Evolutionary conservation across 768 basidiomycete genomes (phyloP).

Genomic region (Russula sp.): DNA sequence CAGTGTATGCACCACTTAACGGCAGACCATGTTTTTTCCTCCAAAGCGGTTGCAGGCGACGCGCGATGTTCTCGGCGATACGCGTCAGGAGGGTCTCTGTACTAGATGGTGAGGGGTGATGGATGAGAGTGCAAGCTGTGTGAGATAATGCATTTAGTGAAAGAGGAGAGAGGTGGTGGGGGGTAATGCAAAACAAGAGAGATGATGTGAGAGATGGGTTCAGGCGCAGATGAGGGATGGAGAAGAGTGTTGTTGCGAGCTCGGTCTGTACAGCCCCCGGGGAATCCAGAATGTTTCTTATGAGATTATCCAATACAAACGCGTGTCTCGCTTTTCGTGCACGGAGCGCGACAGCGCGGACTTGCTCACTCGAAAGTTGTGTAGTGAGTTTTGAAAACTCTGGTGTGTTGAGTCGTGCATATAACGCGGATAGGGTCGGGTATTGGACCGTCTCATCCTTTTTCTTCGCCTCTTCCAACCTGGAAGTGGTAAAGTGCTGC

Average conservation of each 20-base stretch:
- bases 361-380: constrained; percentile 21
- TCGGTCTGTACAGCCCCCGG: constrained; percentile 2
- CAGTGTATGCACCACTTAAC: not conserved
- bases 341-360: constrained; percentile 27
- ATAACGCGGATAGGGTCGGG: not conserved
- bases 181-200: not conserved
- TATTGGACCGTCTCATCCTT: not conserved
- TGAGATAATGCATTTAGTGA: constrained; percentile 26
- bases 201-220: constrained; percentile 4
- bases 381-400: constrained; percentile 10
- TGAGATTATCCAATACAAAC: constrained; percentile 33
- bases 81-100: not conserved
- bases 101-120: constrained; percentile 30
- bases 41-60: not conserved
- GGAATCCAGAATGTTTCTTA: constrained; percentile 35
- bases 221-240: constrained; percentile 1
- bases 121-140: constrained; percentile 29
- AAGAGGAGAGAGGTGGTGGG: constrained; percentile 27
- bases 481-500: not conserved
- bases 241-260: constrained; percentile 8
- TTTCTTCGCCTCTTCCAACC: constrained; percentile 3
- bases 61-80: not conserved
- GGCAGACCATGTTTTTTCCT: not conserved
- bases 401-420: not conserved
- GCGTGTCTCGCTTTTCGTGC: constrained; percentile 29